Evolutionary conservation across 352 stramenopile species (phyloP), one percentile per base, ranked within the genome.

Genomic region (Heterotrichella gracilis): DNA sequence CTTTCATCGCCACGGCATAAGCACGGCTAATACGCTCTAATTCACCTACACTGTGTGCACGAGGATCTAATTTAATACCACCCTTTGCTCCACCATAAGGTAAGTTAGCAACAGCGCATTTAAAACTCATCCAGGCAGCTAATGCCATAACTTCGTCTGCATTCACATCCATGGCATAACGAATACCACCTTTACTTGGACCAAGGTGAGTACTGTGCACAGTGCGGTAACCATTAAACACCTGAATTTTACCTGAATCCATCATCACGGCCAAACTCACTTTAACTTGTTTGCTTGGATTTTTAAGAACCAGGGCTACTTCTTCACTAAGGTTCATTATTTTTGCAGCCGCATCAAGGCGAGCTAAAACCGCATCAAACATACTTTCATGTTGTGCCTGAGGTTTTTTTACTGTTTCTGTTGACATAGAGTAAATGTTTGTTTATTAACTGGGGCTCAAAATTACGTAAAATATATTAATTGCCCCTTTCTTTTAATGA

Each of bases 251-350:
- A n/a, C 32, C 32, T 17, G 9, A 17, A 53, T 53, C 32, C 32
- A 53, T 53, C 32, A 53, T 53, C n/a, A 53, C 32, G n/a, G 32
- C 9, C 32, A 53, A 53, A 53, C 32, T 53, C n/a, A 53, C 32
- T n/a, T 53, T 53, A 17, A 53, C 32, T n/a, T 53, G 32, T 53
- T 53, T 53, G 32, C 32, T 53, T 53, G 32, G 32, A 53, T 53
- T 53, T 53, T 53, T 53, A 53, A 53, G 32, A 53, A 53, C 32
- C 32, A 17, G 32, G n/a, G 32, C 9, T 53, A 53, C 32, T 17
- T 53, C n/a, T 53, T 53, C 32, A 53, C 32, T 53, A n/a, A 53
- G 32, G n/a, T 53, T 53, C 32, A 53, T 53, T n/a, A 53, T 17
- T 53, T 53, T 53, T n/a, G 32, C 32, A n/a, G 32, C 32, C 32